Percentiles rank a stretch among this genome's conserved stretches.
Conservation (phyloP, 257 asterid species). For the Dorcoceras hygrometricum region DNA sequence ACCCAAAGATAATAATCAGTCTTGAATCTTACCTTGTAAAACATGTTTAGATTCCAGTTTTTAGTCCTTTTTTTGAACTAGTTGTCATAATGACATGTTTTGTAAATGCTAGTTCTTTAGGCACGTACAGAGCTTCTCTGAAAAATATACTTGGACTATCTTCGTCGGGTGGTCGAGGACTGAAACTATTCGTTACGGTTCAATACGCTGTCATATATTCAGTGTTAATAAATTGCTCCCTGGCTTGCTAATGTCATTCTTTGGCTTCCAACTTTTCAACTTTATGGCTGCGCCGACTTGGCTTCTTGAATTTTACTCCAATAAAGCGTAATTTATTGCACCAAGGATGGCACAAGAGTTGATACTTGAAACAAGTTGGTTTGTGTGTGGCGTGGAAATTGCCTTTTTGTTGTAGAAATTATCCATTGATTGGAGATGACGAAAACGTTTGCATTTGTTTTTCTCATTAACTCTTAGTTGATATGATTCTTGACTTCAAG, state of each 20-base stretch:
- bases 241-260: not conserved
- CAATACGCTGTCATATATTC: slow-evolving; percentile 8
- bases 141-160: not conserved
- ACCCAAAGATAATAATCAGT: slow-evolving; percentile 16
- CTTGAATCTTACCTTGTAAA: slow-evolving; percentile 3
- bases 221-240: slow-evolving; percentile 6
- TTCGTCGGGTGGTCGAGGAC: not conserved
- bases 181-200: not conserved
- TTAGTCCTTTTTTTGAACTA: slow-evolving; percentile 7
- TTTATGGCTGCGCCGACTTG: not conserved
- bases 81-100: slow-evolving; percentile 5
- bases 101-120: slow-evolving; percentile 21
- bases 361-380: not conserved
- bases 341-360: not conserved
- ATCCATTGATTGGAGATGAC: too few species aligned
- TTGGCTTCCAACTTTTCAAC: not conserved
- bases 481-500: too few species aligned
- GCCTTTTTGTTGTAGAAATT: too few species aligned
- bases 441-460: too few species aligned
- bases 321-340: not conserved
- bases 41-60: slow-evolving; percentile 19
- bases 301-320: not conserved
- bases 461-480: too few species aligned
- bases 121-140: slow-evolving; percentile 2
- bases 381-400: not conserved